A percentile compares a stretch with the other conserved stretches of the same genome.
Conservation (phyloP, 2,329 filamentous ascomycete species). For the Curvularia sp. region DNA sequence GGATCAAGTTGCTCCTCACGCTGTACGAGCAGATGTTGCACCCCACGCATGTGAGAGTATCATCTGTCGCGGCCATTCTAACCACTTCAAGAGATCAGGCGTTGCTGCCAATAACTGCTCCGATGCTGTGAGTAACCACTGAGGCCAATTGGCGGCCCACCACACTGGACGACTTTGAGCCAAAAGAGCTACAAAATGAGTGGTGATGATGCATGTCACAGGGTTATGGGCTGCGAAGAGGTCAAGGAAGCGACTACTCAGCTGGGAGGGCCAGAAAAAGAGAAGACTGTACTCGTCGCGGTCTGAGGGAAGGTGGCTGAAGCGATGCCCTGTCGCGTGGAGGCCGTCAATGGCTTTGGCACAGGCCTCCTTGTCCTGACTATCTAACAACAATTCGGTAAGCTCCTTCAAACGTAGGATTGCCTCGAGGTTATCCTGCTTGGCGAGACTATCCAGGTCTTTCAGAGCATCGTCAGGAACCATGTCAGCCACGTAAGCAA, state of each 20-base stretch:
- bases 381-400: conserved; percentile 29
- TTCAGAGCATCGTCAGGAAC: conserved; percentile 18
- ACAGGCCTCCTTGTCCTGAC: conserved; percentile 32
- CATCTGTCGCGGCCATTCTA: conserved; percentile 37
- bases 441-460: conserved; percentile 21
- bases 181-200: conserved; percentile 38
- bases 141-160: conserved; percentile 42
- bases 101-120: conserved; percentile 31
- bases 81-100: conserved; percentile 38
- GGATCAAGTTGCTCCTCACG: neutral
- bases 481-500: conserved; percentile 25
- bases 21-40: neutral
- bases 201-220: conserved; percentile 37
- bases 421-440: conserved; percentile 26
- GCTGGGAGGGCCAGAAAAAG: conserved; percentile 34
- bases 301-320: conserved; percentile 26
- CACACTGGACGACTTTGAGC: conserved; percentile 32
- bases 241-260: conserved; percentile 34
- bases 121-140: conserved; percentile 33
- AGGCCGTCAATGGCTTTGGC: conserved; percentile 33
- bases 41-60: conserved; percentile 20
- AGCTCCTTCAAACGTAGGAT: conserved; percentile 35
- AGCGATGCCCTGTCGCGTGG: conserved; percentile 29
- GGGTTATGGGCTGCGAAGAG: conserved; percentile 38
- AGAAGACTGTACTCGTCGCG: conserved; percentile 35